phyloP scores from a whole-genome alignment of 768 basidiomycete genomes.

The Mycena latifolia region DNA sequence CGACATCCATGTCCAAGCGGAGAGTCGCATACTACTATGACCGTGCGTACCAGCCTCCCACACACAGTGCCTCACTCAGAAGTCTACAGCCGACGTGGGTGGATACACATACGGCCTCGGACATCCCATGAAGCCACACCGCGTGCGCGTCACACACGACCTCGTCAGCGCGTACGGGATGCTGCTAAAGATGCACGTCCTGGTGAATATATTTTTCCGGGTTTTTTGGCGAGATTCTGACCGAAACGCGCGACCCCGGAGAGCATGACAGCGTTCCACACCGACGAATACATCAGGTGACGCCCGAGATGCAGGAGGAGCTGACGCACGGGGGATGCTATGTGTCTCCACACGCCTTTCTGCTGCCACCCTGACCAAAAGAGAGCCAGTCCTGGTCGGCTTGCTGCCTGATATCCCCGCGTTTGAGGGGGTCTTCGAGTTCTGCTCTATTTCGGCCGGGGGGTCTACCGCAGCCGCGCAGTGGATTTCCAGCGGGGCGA shows the following conservation, averaged over 20 bases:
- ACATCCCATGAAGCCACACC: slow-evolving; percentile 98
- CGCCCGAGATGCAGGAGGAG: slow-evolving; percentile 91
- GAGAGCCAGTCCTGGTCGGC: no score
- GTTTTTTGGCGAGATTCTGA: no score
- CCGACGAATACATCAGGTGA: slow-evolving; percentile 99
- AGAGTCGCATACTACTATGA: slow-evolving; percentile 89
- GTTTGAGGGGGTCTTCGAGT: slow-evolving; percentile 97
- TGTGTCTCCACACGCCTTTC: slow-evolving; percentile 68
- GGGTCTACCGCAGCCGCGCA: slow-evolving; percentile 94
- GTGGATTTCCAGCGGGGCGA: slow-evolving; percentile 79
- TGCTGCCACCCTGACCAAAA: no score
- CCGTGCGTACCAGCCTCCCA: slow-evolving; percentile 63
- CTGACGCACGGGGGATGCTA: slow-evolving; percentile 87
- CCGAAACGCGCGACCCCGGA: no score
- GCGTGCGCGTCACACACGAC: no score
- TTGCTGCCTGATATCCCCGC: slow-evolving; percentile 91
- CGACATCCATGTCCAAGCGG: slow-evolving; percentile 82
- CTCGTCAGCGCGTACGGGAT: no score
- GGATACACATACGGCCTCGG: slow-evolving; percentile 86
- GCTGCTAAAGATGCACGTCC: no score
- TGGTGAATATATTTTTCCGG: no score
- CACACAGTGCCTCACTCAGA: no score
- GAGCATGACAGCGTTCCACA: slow-evolving; percentile 96
- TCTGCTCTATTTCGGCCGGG: slow-evolving; percentile 96
- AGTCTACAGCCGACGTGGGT: slow-evolving; percentile 76